Evolutionary conservation across 768 basidiomycete species (phyloP).

Genomic region (Pleurotus sapidus): DNA sequence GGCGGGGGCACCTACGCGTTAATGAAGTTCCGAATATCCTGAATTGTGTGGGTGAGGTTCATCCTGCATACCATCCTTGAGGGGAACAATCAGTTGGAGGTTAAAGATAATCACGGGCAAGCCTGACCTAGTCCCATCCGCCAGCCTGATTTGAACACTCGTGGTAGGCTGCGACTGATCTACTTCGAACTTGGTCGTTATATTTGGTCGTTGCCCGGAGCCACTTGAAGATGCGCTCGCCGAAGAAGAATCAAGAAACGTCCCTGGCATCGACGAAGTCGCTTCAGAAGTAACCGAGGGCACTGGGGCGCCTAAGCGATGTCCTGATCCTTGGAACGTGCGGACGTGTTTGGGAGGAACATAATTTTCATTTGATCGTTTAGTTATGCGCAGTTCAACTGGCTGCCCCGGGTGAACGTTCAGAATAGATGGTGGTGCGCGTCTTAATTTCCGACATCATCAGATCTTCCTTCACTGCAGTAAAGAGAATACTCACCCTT

Average conservation of each 20-base stretch:
- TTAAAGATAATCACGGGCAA: not conserved
- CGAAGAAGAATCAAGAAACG: constrained; percentile 41
- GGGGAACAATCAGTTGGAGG: not conserved
- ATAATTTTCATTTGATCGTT: constrained; percentile 72
- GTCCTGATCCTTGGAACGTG: constrained; percentile 71
- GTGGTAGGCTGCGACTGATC: constrained; percentile 83
- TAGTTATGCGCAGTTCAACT: constrained; percentile 78
- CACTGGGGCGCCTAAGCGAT: constrained; percentile 79
- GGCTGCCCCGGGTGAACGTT: constrained; percentile 74
- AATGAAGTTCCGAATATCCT: constrained; percentile 83
- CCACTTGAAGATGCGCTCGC: constrained; percentile 18
- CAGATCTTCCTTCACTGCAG: no score
- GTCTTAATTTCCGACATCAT: constrained; percentile 33
- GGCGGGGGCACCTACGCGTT: constrained; percentile 66
- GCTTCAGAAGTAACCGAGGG: constrained; percentile 30
- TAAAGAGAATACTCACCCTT: constrained; percentile 49
- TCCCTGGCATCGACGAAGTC: constrained; percentile 51
- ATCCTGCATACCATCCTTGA: constrained; percentile 76
- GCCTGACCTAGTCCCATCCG: constrained; percentile 81
- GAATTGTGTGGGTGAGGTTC: constrained; percentile 89
- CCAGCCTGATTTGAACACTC: constrained; percentile 85
- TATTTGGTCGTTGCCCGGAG: constrained; percentile 27
- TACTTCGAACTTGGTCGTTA: constrained; percentile 69
- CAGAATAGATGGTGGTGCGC: constrained; percentile 75
- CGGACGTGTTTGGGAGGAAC: constrained; percentile 47